phyloP scores from a whole-genome alignment of 2,329 filamentous ascomycete species.

The Stachybotrys elegans region DNA sequence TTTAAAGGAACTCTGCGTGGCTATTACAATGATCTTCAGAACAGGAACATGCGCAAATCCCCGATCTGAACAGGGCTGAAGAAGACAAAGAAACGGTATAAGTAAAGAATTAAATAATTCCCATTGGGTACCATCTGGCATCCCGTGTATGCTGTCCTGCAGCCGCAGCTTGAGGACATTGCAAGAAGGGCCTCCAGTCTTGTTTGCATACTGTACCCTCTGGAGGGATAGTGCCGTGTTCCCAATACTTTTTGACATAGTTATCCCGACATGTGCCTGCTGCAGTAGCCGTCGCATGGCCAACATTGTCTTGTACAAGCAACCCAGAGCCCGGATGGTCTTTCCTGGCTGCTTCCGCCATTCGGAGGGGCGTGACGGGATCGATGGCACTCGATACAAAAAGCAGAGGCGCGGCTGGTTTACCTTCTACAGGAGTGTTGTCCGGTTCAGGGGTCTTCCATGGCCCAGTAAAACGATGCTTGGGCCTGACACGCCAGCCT shows the following conservation, averaged over 20 bases:
- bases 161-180: not conserved
- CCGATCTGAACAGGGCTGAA: no score
- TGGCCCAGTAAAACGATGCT: constrained; percentile 22
- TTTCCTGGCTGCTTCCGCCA: constrained; percentile 19
- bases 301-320: constrained; percentile 15
- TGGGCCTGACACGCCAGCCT: constrained; percentile 23
- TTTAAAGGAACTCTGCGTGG: no score
- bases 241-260: constrained; percentile 10
- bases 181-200: constrained; percentile 7
- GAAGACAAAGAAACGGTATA: no score
- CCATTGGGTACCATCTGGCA: no score
- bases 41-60: no score
- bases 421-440: constrained; percentile 10
- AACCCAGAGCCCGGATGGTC: constrained; percentile 16
- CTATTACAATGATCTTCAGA: no score
- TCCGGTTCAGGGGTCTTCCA: constrained; percentile 10
- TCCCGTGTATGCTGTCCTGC: no score
- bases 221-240: constrained; percentile 12
- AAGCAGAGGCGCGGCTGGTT: constrained; percentile 29
- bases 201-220: constrained; percentile 12
- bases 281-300: constrained; percentile 6
- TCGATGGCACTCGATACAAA: constrained; percentile 31
- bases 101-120: no score
- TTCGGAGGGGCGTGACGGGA: constrained; percentile 33
- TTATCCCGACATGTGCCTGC: not conserved